phyloP scores from a whole-genome alignment of 225 moss, liverwort and hornwort species.

The Ulota crispa region DNA sequence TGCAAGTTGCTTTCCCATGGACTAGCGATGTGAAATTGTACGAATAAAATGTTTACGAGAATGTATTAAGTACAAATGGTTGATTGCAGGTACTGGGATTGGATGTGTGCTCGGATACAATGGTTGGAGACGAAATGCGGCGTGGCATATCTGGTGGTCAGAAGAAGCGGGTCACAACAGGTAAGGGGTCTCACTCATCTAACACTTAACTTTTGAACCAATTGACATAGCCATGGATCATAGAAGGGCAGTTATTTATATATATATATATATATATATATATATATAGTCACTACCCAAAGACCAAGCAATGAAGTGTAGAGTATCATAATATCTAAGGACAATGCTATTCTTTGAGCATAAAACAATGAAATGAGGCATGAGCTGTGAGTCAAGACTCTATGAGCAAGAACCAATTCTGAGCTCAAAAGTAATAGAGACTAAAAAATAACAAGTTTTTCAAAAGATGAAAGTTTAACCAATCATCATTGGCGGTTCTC shows the following conservation, averaged over 20 bases:
- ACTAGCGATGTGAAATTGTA: neutral
- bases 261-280: no score
- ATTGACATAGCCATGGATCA: neutral
- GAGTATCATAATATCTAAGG: neutral
- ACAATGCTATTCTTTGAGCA: neutral
- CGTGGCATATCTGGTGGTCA: conserved; percentile 95
- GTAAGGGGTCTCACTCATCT: conserved; percentile 16
- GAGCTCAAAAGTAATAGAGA: no score
- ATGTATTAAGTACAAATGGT: no score
- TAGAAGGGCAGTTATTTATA: neutral
- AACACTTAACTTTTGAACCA: neutral
- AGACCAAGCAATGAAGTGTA: neutral
- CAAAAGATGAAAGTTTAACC: no score
- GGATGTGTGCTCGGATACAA: conserved; percentile 76
- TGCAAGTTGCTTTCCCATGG: neutral
- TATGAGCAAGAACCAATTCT: no score
- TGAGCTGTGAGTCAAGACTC: no score
- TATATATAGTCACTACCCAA: no score
- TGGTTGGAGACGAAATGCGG: conserved; percentile 75
- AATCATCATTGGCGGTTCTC: no score
- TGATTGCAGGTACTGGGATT: conserved; percentile 70
- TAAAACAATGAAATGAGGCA: no score
- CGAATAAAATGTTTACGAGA: neutral
- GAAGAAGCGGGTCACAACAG: conserved; percentile 83
- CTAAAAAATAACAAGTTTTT: no score